Conservation (phyloP, 768 basidiomycete species). For the Nidularia pulvinata region DNA sequence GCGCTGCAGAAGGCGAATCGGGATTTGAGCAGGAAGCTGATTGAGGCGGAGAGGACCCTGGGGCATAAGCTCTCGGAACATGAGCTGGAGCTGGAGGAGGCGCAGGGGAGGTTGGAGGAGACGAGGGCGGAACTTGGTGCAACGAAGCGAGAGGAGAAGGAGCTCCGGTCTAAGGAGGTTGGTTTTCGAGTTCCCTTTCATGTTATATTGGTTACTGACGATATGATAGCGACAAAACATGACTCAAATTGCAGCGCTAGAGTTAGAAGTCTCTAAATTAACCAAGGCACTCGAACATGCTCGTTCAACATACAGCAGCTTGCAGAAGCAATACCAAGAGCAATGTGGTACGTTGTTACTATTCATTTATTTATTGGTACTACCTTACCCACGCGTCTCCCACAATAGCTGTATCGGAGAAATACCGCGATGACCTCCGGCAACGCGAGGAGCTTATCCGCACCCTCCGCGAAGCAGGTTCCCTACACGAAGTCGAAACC, state of each 20-base stretch:
- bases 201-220: background rate
- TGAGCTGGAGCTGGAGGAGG: conserved; percentile 81
- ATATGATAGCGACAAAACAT: conserved; percentile 56
- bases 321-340: conserved; percentile 89
- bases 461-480: conserved; percentile 55
- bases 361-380: background rate
- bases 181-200: conserved; percentile 6
- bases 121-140: conserved; percentile 71
- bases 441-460: conserved; percentile 76
- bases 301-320: conserved; percentile 67
- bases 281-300: conserved; percentile 76
- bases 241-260: conserved; percentile 66
- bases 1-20: conserved; percentile 71
- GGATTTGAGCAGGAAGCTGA: conserved; percentile 73
- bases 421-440: conserved; percentile 72
- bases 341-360: conserved; percentile 66
- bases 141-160: conserved; percentile 92
- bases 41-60: conserved; percentile 71
- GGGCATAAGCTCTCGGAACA: conserved; percentile 72
- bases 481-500: conserved; percentile 64
- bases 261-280: conserved; percentile 78
- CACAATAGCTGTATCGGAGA: conserved; percentile 68
- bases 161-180: conserved; percentile 86
- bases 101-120: conserved; percentile 79
- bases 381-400: no score